Conservation (phyloP, 2,329 filamentous ascomycete genomes). For the Botrytis hyacinthi region DNA sequence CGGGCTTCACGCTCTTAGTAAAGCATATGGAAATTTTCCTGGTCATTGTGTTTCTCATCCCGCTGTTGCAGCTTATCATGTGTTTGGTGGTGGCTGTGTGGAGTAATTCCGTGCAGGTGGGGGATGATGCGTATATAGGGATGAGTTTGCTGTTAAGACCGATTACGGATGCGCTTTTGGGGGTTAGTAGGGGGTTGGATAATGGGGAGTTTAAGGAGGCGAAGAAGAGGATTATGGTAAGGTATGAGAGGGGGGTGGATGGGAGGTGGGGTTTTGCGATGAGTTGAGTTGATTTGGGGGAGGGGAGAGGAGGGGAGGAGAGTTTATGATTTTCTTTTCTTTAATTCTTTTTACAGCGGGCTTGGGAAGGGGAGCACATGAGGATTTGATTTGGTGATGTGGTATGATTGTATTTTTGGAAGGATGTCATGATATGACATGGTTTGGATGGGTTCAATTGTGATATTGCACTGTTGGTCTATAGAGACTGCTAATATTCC, state of each 20-base stretch:
- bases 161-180: constrained; percentile 35
- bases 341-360: background rate
- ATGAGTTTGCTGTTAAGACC: constrained; percentile 34
- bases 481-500: too few relatives aligned
- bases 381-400: background rate
- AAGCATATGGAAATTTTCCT: constrained; percentile 48
- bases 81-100: constrained; percentile 31
- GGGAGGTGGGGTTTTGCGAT: constrained; percentile 31
- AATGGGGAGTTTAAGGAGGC: constrained; percentile 31
- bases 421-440: background rate
- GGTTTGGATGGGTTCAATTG: background rate
- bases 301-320: too few relatives aligned
- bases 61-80: constrained; percentile 30
- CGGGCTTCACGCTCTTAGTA: constrained; percentile 36
- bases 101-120: constrained; percentile 35
- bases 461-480: background rate
- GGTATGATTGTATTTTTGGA: background rate
- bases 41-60: constrained; percentile 38
- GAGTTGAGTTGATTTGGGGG: background rate
- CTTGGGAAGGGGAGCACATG: too few relatives aligned
- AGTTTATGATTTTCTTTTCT: too few relatives aligned
- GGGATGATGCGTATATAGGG: constrained; percentile 30
- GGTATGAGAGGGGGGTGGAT: constrained; percentile 31
- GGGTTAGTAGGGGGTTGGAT: constrained; percentile 28
- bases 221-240: constrained; percentile 29